Evolutionary conservation across 257 asterid genomes (phyloP), one percentile per base, ranked within the genome.

Genomic region (Euphrasia confusa): DNA sequence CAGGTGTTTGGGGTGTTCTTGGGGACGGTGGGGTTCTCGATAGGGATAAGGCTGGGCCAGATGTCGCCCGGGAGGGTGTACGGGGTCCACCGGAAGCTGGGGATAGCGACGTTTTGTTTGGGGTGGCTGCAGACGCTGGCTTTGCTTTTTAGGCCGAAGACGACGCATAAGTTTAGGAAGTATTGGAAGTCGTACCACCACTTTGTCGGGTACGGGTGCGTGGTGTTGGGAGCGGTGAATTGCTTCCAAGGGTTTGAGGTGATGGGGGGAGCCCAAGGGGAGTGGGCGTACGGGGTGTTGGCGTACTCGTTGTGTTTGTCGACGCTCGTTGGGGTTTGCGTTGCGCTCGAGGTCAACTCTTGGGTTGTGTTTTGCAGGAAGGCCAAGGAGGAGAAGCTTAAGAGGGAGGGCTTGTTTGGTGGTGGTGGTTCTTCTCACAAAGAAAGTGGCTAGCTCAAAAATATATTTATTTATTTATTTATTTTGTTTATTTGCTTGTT

Each of bases 171-270:
- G 42, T 86, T 79, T 14, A 71, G 99, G 55, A 86, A 79, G 54
- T 92, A 92, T 9, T 92, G 99, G 99, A 92, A 92, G 63, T 92
- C 99, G 0, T 92, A 92, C 58, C 99, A 92, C 33, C 99, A 89
- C 47, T 80, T 92, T 63, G 99, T 89, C 3, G 99, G 99, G 4
- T 92, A 92, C 66, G 94, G 81, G 0, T 89, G 99, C 72, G 92
- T 86, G 4, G 75, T 89, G 2, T 62, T 92, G 17, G 99, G 97
- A 1, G 76, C 84, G 13, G 90, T 92, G 42, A 92, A 92, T 64
- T 88, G 86, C 10, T 86, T 89, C 56, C 91, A 89, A 61, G 99
- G 99, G 30, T 86, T 92, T 26, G 90, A 88, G 26, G 83, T 72
- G 10, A 77, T 89, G 85, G 97, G 99, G 18, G 87, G 24, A 21